Percentiles rank a stretch among this genome's conserved stretches.
phyloP scores from a whole-genome alignment of 306 rosid genomes.

The Dicorynia guianensis region DNA sequence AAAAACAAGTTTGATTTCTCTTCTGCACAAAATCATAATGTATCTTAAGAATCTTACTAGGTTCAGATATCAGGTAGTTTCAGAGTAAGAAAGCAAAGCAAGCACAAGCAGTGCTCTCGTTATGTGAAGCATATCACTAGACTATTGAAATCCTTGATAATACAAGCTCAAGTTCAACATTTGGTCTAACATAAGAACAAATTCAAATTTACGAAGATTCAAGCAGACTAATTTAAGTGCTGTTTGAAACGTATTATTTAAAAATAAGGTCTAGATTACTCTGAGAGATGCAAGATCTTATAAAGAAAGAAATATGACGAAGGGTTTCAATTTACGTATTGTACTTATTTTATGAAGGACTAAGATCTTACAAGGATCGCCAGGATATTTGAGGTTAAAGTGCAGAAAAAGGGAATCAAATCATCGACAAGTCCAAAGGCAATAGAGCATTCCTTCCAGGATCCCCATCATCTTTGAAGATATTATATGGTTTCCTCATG shows the following conservation, averaged over 20 bases:
- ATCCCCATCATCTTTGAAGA: conserved; percentile 90
- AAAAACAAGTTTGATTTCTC: background rate
- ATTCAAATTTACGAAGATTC: background rate
- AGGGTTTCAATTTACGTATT: background rate
- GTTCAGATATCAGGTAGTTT: background rate
- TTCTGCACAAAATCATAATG: background rate
- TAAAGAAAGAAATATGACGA: background rate
- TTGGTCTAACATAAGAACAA: conserved; percentile 4
- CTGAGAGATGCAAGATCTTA: background rate
- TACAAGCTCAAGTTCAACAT: background rate
- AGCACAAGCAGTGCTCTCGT: background rate
- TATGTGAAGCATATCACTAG: background rate
- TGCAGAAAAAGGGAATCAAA: background rate
- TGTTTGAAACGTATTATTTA: background rate
- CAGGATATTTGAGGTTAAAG: conserved; percentile 11
- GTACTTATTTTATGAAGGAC: background rate
- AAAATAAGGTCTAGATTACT: background rate
- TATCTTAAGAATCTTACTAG: background rate
- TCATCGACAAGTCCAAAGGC: conserved; percentile 1
- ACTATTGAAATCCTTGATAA: background rate
- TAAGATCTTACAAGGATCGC: background rate
- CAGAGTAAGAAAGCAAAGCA: too few relatives aligned
- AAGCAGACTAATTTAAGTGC: conserved; percentile 7
- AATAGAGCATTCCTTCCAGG: conserved; percentile 69
- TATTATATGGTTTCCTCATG: conserved; percentile 77